Percentiles rank a stretch among this genome's conserved stretches.
Evolutionary conservation across 768 basidiomycete genomes (phyloP).

Genomic region (Lepiota subincarnata): DNA sequence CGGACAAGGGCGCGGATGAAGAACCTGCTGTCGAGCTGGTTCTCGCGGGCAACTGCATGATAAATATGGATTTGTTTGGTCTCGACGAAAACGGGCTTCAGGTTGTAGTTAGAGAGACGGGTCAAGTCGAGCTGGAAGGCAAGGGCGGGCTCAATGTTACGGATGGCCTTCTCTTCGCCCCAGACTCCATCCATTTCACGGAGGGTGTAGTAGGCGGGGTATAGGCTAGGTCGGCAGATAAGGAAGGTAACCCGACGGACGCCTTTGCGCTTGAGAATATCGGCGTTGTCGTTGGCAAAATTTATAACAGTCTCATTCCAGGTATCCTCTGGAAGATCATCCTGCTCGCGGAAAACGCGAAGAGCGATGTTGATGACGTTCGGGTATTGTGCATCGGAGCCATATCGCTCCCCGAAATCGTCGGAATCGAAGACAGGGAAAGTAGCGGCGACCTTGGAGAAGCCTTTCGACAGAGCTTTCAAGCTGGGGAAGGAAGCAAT

Average conservation of each 20-base stretch:
- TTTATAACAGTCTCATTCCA: slow-evolving; percentile 72
- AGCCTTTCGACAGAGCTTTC: slow-evolving; percentile 63
- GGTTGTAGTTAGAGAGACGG: slow-evolving; percentile 94
- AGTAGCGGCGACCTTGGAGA: slow-evolving; percentile 64
- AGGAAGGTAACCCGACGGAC: slow-evolving; percentile 91
- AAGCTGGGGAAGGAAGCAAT: slow-evolving; percentile 88
- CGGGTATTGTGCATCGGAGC: slow-evolving; percentile 66
- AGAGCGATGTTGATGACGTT: slow-evolving; percentile 95
- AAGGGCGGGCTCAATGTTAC: slow-evolving; percentile 96
- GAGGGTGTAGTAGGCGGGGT: slow-evolving; percentile 93
- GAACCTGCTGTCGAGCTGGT: slow-evolving; percentile 97
- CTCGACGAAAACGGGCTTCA: slow-evolving; percentile 94
- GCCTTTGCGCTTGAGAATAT: slow-evolving; percentile 65
- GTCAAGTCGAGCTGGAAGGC: slow-evolving; percentile 97
- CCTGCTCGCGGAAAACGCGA: slow-evolving; percentile 77
- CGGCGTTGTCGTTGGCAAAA: slow-evolving; percentile 66
- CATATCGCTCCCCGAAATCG: slow-evolving; percentile 76
- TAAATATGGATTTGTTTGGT: slow-evolving; percentile 98
- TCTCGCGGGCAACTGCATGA: slow-evolving; percentile 91
- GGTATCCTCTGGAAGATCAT: slow-evolving; percentile 71
- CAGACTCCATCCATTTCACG: slow-evolving; percentile 70
- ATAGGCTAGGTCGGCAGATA: slow-evolving; percentile 86
- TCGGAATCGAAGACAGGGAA: slow-evolving; percentile 70
- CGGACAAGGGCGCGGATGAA: slow-evolving; percentile 96
- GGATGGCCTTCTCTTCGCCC: slow-evolving; percentile 94